A percentile compares a stretch with the other conserved stretches of the same genome.
These are phyloP conservation scores for Acanthamoeba lenticulata DNA, from an alignment of 208 protist species.

Conservation along the genomic window DNA sequence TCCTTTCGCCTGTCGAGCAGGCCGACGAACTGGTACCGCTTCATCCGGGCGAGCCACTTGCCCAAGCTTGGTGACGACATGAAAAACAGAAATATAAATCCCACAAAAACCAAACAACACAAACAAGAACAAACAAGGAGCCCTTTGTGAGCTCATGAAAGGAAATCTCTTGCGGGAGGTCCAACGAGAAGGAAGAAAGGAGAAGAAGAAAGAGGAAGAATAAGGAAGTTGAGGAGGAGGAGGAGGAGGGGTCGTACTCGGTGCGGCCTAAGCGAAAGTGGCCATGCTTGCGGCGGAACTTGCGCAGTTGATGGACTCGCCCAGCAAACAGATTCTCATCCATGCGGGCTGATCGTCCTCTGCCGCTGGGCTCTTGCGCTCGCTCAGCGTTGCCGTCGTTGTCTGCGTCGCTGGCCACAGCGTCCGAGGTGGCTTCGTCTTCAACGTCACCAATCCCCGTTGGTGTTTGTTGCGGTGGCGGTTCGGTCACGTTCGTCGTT, in stretches of 20 bases:
- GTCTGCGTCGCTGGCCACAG: neutral
- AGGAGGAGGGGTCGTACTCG: neutral
- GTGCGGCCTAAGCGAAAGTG: neutral
- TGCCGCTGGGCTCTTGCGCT: neutral
- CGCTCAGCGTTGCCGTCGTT: neutral
- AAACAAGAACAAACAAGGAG: too few species aligned
- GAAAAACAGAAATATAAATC: neutral
- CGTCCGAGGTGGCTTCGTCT: neutral
- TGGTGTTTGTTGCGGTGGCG: neutral
- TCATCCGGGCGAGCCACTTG: neutral
- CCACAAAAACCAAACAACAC: too few species aligned
- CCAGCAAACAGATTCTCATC: neutral
- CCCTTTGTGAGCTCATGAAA: too few species aligned
- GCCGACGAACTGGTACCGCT: neutral
- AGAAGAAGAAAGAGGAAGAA: too few species aligned
- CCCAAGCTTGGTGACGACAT: neutral
- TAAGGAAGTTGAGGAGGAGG: neutral
- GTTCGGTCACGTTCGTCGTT: neutral
- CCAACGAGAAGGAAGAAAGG: too few species aligned
- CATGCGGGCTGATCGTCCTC: neutral
- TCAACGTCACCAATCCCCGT: neutral
- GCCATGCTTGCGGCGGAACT: neutral
- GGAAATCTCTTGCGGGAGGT: too few species aligned
- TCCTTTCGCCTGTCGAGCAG: neutral
- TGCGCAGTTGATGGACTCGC: neutral